phyloP scores from a whole-genome alignment of 2,329 filamentous ascomycete genomes.

The Alternaria sp. region DNA sequence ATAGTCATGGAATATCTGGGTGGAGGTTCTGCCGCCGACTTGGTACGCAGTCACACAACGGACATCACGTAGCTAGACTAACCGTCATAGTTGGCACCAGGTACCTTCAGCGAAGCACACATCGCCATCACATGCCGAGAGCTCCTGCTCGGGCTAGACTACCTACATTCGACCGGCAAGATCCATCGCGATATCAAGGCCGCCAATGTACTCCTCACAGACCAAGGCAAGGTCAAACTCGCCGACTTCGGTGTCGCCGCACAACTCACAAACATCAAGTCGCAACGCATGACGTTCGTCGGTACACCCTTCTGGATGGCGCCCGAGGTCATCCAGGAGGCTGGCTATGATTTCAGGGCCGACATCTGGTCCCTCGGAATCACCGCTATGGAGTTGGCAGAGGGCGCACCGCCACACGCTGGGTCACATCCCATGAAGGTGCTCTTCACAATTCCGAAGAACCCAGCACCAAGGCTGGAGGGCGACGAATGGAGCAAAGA shows the following conservation, averaged over 20 bases:
- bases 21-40: slow-evolving; percentile 90
- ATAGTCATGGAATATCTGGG: slow-evolving; percentile 99
- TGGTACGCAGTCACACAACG: slow-evolving; percentile 63
- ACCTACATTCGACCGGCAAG: slow-evolving; percentile 91
- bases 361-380: slow-evolving; percentile 98
- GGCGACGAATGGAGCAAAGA: slow-evolving; percentile 81
- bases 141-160: slow-evolving; percentile 86
- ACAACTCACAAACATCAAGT: slow-evolving; percentile 96
- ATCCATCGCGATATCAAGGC: slow-evolving; percentile 98
- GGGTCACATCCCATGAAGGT: slow-evolving; percentile 99
- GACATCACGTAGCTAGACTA: slow-evolving; percentile 15
- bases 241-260: slow-evolving; percentile 97
- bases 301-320: slow-evolving; percentile 99
- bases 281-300: slow-evolving; percentile 95
- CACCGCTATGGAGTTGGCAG: slow-evolving; percentile 88
- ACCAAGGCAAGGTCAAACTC: slow-evolving; percentile 88
- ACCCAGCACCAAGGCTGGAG: slow-evolving; percentile 81
- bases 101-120: slow-evolving; percentile 84
- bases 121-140: slow-evolving; percentile 95
- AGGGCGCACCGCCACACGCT: slow-evolving; percentile 90
- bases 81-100: slow-evolving; percentile 77
- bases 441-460: slow-evolving; percentile 93
- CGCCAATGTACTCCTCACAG: slow-evolving; percentile 92
- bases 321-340: slow-evolving; percentile 96
- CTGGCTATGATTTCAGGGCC: slow-evolving; percentile 95